phyloP scores from a whole-genome alignment of 2,329 filamentous ascomycete genomes.

The Venturia nashicola region DNA sequence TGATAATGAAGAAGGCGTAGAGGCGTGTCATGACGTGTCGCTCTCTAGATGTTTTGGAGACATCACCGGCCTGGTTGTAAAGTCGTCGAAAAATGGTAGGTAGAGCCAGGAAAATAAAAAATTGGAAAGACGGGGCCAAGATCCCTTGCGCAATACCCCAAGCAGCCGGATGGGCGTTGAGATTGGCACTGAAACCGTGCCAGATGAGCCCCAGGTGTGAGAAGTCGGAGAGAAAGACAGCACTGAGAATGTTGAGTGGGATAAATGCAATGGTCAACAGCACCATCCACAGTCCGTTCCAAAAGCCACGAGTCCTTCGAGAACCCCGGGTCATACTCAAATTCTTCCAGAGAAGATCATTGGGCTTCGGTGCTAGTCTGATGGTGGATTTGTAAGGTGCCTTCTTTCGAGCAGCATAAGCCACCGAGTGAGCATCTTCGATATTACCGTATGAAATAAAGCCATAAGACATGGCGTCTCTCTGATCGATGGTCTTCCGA shows the following conservation, averaged over 20 bases:
- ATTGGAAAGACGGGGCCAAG: constrained; percentile 58
- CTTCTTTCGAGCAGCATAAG: constrained; percentile 68
- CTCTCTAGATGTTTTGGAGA: constrained; percentile 85
- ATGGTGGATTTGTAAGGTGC: constrained; percentile 68
- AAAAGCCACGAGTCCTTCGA: constrained; percentile 36
- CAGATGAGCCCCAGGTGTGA: constrained; percentile 40
- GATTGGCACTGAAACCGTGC: constrained; percentile 55
- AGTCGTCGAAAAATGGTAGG: constrained; percentile 86
- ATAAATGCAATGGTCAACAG: constrained; percentile 77
- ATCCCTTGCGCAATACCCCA: constrained; percentile 94
- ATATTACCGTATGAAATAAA: constrained; percentile 92
- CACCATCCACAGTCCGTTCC: constrained; percentile 62
- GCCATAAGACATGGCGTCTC: constrained; percentile 44
- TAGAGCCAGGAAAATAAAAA: constrained; percentile 73
- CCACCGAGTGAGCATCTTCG: constrained; percentile 75
- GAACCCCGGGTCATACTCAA: constrained; percentile 59
- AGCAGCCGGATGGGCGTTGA: constrained; percentile 49
- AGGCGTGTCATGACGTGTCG: constrained; percentile 82
- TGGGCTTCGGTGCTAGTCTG: constrained; percentile 68
- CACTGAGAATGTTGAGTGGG: constrained; percentile 84
- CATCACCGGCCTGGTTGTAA: constrained; percentile 70
- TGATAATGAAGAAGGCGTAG: constrained; percentile 96
- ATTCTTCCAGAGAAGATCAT: constrained; percentile 94
- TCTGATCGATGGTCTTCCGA: constrained; percentile 56
- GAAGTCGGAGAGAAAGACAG: constrained; percentile 86